Evolutionary conservation across 2,329 filamentous ascomycete genomes (phyloP).

Genomic region (Hypoxylon rubiginosum): DNA sequence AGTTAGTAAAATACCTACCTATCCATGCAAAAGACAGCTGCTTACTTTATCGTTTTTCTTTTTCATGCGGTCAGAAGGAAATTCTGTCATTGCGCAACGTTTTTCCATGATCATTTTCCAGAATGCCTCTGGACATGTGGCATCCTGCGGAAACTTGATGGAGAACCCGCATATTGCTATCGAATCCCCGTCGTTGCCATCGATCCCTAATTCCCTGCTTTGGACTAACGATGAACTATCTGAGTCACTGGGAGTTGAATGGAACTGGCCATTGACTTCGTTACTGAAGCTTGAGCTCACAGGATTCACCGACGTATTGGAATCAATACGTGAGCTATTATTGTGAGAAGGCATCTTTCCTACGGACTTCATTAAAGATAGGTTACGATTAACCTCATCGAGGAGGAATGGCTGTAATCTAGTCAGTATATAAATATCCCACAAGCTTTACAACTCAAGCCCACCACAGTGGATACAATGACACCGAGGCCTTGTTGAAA

Average conservation of each 20-base stretch:
- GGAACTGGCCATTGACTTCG: background rate
- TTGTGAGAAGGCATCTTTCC: background rate
- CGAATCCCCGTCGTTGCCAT: constrained; percentile 11
- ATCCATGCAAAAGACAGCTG: background rate
- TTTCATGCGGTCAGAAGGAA: constrained; percentile 17
- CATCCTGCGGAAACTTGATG: constrained; percentile 32
- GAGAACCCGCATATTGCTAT: constrained; percentile 26
- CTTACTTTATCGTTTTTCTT: constrained; percentile 18
- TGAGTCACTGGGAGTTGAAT: background rate
- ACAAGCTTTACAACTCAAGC: background rate
- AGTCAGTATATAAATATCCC: background rate
- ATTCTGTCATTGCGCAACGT: constrained; percentile 21
- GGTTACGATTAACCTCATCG: background rate
- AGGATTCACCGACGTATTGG: background rate
- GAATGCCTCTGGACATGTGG: constrained; percentile 19
- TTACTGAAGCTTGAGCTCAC: background rate
- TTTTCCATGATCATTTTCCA: constrained; percentile 30
- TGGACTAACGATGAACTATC: background rate
- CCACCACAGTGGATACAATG: background rate
- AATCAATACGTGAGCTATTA: background rate
- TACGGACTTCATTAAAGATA: background rate
- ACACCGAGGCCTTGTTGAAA: background rate
- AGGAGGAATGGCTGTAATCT: background rate
- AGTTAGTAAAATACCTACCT: constrained; percentile 7
- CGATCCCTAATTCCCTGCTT: constrained; percentile 1